phyloP scores from a whole-genome alignment of 306 rosid species.

The Prinsepia uniflora region DNA sequence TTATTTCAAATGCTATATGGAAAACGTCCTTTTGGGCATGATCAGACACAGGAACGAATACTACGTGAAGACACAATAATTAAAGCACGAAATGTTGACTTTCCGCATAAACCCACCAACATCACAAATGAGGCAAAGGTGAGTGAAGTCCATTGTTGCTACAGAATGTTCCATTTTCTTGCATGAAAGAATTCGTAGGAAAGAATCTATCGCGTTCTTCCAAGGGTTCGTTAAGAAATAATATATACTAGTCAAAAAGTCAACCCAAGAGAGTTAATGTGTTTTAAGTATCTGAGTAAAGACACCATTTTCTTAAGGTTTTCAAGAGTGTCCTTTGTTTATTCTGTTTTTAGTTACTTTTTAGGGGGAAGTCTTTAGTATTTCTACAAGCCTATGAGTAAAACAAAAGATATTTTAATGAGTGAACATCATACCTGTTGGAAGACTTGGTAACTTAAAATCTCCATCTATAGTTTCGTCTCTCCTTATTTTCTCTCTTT shows the following conservation, averaged over 20 bases:
- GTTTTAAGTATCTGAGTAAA: not conserved
- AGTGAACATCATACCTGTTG: not conserved
- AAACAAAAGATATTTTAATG: not conserved
- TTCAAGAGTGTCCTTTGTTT: not conserved
- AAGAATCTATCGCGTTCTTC: not conserved
- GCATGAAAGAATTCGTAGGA: not conserved
- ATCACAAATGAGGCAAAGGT: constrained; percentile 97
- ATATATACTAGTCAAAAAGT: not conserved
- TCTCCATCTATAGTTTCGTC: not conserved
- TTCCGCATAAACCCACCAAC: constrained; percentile 71
- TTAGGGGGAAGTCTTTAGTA: not conserved
- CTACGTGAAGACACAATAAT: constrained; percentile 97
- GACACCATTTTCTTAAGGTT: not conserved
- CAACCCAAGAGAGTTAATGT: not conserved
- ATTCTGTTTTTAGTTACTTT: not conserved
- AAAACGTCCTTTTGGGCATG: constrained; percentile 94
- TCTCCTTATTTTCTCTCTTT: too few species aligned
- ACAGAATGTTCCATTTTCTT: not conserved
- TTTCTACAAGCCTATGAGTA: not conserved
- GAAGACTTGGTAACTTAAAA: not conserved
- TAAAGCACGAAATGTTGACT: constrained; percentile 93
- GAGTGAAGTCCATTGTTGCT: constrained; percentile 25
- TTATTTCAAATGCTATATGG: constrained; percentile 97
- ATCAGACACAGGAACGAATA: constrained; percentile 92
- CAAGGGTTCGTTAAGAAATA: not conserved